These are phyloP conservation scores for Neurospora terricola DNA, from an alignment of 495 filamentous ascomycete species.

Conservation along the genomic window DNA sequence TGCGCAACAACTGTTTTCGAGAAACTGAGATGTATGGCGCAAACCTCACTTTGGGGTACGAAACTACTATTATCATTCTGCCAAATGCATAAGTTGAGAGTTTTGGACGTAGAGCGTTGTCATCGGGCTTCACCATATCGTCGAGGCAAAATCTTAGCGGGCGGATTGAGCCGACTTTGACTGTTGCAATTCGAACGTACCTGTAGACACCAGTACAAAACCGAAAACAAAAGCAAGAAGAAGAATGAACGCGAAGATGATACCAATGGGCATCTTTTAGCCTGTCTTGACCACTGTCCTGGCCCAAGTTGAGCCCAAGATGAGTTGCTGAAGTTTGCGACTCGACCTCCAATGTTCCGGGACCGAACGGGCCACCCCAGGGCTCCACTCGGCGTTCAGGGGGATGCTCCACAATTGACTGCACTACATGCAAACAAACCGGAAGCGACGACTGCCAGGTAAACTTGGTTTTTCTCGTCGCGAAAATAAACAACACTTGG, in stretches of 20 bases:
- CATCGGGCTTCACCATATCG: not conserved
- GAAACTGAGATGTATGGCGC: not conserved
- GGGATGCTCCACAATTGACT: not conserved
- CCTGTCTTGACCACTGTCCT: not conserved
- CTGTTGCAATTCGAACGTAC: not conserved
- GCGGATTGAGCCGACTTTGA: not conserved
- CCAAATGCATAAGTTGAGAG: not conserved
- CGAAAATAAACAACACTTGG: not conserved
- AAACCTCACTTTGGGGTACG: not conserved
- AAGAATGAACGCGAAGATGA: not conserved
- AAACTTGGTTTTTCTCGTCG: not conserved
- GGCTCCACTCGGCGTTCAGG: not conserved
- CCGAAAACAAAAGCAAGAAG: not conserved
- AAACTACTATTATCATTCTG: rapidly evolving
- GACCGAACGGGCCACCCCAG: not conserved
- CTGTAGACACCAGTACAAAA: not conserved
- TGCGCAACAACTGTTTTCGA: not conserved
- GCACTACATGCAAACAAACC: not conserved
- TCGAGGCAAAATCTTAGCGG: not conserved
- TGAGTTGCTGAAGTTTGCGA: not conserved
- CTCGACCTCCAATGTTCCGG: not conserved
- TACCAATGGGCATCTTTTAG: not conserved
- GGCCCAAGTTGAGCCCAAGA: not conserved
- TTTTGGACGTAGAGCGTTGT: not conserved
- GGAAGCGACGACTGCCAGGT: not conserved